These are phyloP conservation scores for Auriscalpium orientale DNA, from an alignment of 768 basidiomycete genomes.

Conservation along the genomic window DNA sequence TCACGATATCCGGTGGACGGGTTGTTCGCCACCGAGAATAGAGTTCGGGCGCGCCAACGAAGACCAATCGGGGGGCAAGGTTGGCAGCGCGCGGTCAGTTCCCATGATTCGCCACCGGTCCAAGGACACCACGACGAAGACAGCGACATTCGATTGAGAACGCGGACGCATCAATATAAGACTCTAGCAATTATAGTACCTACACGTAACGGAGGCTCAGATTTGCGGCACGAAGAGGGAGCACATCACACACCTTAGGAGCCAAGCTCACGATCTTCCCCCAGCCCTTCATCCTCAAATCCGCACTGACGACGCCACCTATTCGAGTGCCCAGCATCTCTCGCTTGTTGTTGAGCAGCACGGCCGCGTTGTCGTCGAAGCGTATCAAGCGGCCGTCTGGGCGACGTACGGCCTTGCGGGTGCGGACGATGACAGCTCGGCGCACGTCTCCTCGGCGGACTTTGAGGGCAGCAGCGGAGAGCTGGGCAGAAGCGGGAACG, in stretches of 20 bases:
- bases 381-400: slow-evolving; percentile 83
- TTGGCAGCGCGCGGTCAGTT: too few relatives aligned
- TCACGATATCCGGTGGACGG: too few relatives aligned
- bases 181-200: too few relatives aligned
- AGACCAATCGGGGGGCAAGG: too few relatives aligned
- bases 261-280: slow-evolving; percentile 89
- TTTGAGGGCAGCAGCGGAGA: slow-evolving; percentile 76
- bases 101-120: too few relatives aligned
- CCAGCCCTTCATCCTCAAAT: slow-evolving; percentile 89
- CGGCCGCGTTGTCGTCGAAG: slow-evolving; percentile 96
- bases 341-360: slow-evolving; percentile 89
- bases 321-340: slow-evolving; percentile 96
- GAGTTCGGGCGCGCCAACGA: too few relatives aligned
- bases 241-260: slow-evolving; percentile 55
- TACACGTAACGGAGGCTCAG: too few relatives aligned
- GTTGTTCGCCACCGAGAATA: too few relatives aligned
- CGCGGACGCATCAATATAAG: too few relatives aligned
- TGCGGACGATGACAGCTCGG: slow-evolving; percentile 92
- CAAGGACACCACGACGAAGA: too few relatives aligned
- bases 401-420: slow-evolving; percentile 76
- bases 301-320: slow-evolving; percentile 87
- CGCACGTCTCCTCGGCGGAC: slow-evolving; percentile 90
- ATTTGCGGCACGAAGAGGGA: too few relatives aligned
- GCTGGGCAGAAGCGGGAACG: slow-evolving; percentile 54
- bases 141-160: too few relatives aligned